Percentiles rank a stretch among this genome's conserved stretches.
phyloP scores from a whole-genome alignment of 2,329 filamentous ascomycete species.

The Cercospora berteroae region DNA sequence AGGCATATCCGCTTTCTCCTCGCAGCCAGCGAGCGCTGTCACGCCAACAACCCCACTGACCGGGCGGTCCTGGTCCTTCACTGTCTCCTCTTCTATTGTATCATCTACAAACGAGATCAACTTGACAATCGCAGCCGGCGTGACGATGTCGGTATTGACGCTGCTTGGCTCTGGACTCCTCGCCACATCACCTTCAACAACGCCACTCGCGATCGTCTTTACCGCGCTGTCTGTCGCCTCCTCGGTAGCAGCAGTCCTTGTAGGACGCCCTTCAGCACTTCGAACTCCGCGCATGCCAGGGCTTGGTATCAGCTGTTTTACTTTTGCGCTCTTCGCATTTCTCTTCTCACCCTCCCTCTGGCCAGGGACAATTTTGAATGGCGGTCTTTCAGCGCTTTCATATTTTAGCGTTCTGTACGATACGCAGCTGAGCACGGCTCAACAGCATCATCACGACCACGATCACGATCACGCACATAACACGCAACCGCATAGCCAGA shows the following conservation, averaged over 20 bases:
- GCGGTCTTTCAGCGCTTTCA: conserved; percentile 37
- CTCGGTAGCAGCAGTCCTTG: conserved; percentile 44
- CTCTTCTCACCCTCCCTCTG: conserved; percentile 38
- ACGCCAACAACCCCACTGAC: conserved; percentile 19
- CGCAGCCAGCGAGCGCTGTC: conserved; percentile 5
- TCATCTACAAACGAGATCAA: conserved; percentile 42
- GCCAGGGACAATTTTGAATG: conserved; percentile 38
- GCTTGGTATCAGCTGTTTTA: conserved; percentile 36
- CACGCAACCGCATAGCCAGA: conserved; percentile 36
- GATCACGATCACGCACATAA: conserved; percentile 35
- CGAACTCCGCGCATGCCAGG: conserved; percentile 39
- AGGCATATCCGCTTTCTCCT: conserved; percentile 3
- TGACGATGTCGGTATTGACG: conserved; percentile 39
- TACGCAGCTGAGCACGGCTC: conserved; percentile 33
- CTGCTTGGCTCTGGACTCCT: conserved; percentile 39
- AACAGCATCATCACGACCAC: conserved; percentile 35
- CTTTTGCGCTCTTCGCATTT: conserved; percentile 37
- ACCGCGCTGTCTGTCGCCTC: conserved; percentile 44
- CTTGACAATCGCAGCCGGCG: conserved; percentile 44
- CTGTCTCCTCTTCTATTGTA: conserved; percentile 35
- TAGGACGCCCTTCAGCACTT: conserved; percentile 44
- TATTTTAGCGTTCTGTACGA: conserved; percentile 45
- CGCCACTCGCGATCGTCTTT: conserved; percentile 39
- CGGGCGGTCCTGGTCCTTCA: conserved; percentile 22
- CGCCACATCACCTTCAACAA: conserved; percentile 37